Base-by-base conservation (phyloP, 1,284 basidiomycete genomes). In the Polyporus tsugae region DNA sequence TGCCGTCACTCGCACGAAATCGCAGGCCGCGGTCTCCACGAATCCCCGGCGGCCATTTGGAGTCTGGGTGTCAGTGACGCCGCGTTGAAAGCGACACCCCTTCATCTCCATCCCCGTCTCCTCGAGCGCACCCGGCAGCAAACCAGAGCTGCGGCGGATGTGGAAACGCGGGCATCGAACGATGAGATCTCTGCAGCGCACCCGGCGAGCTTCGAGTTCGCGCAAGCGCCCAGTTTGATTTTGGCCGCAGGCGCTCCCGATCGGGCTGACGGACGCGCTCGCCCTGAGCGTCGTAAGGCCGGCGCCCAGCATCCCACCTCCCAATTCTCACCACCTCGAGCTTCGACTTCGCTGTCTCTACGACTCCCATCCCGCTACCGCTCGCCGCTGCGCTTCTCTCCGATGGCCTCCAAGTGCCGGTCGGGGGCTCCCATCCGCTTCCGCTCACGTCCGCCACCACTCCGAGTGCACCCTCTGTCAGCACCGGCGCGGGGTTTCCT, bases 381-480 rank as follows among this genome's bases (percentile, higher is more conserved):
- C 68, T 67, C 66, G 64, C 36, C 2, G n/a, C 2, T 19, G 53
- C 13, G 66, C 66, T 72, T 70, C 71, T 55, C 35, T 68, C 71
- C 71, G 71, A 72, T 70, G 60, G 2, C 55, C 64, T 53, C 58
- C 65, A 68, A 70, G 64, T 62, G 59, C 66, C 71, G 68, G 67
- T 41, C 46, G 62, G 61, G n/a, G 29, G 41, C 38, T 29, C 64
- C 17, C 58, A 39, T 22, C 17, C 22, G 64, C 46, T 36, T 41
- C 58, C 29, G 58, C 49, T 42, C 11, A 29, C 38, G 6, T 35
- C 60, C 41, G 44, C 41, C 60, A 35, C 17, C 42, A 6, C 29
- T 44, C 55, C 35, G 55, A 58, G 9, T 58, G 35, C 17, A 22
- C 35, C 55, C 35, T 35, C 35, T 33, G 29, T 19, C 22, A 19